Base-by-base conservation (phyloP, 1,284 basidiomycete genomes). In the Hymenochaete sp. region DNA sequence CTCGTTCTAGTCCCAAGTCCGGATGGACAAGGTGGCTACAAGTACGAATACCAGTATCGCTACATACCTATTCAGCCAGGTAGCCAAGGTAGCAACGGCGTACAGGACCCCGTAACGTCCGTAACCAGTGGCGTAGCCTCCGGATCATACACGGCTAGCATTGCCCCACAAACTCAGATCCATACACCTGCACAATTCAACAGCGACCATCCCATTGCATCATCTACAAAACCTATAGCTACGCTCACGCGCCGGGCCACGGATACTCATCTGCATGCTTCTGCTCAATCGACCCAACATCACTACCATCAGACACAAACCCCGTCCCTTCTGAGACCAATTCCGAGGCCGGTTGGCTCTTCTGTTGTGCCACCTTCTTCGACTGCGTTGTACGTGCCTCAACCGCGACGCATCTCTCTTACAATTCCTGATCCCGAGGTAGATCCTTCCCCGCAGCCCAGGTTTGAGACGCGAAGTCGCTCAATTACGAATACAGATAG, bases 351-450 rank as follows among this genome's bases (percentile, higher is more conserved):
- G n/a, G n/a, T n/a, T n/a, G n/a, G n/a, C n/a, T n/a, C n/a, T n/a
- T n/a, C n/a, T n/a, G n/a, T n/a, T n/a, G n/a, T n/a, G 31, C 21
- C 40, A 14, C n/a, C 27, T 10, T 6, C 27, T 18, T 22, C 42
- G 26, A 31, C 37, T 4, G 22, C 47, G 2, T 25, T 49, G 24
- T 42, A 49, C 11, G 35, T 49, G 14, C 47, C 47, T 5, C 47
- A 49, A 25, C 47, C 47, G 28, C 42, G 47, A 18, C 33, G 47
- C 14, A 40, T 49, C 19, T 49, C 47, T n/a, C 13, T 41, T n/a
- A 36, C 26, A 6, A 49, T 49, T 13, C 47, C 47, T 4, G 47
- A 49, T 16, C 42, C 43, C 9, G 39, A 41, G 16, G 16, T 27
- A 9, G 45, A 47, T 9, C 27, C 45, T 18, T 22, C 25, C 4